Percentiles rank a stretch among this genome's conserved stretches.
These are phyloP conservation scores for Acacia crassicarpa DNA, from an alignment of 306 rosid genomes.

Conservation along the genomic window DNA sequence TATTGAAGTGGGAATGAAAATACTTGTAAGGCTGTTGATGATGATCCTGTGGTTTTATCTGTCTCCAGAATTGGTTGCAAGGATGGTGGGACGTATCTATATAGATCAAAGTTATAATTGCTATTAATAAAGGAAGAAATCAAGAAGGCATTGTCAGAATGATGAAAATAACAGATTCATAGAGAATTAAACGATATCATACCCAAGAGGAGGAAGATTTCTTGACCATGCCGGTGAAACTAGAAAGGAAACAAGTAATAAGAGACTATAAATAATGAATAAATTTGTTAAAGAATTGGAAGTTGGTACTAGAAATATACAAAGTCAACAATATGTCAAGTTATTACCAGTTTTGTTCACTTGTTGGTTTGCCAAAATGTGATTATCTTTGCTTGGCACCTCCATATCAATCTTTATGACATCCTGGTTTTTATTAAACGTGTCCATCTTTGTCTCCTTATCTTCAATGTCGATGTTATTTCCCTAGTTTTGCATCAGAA, in stretches of 20 bases:
- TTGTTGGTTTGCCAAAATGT: slow-evolving; percentile 29
- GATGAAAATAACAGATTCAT: slow-evolving; percentile 26
- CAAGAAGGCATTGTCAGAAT: slow-evolving; percentile 6
- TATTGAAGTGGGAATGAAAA: slow-evolving; percentile 2
- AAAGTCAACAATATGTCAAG: not conserved
- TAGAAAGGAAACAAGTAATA: slow-evolving; percentile 20
- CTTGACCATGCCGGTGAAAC: slow-evolving; percentile 44
- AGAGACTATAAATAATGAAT: slow-evolving; percentile 29
- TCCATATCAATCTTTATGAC: slow-evolving; percentile 41
- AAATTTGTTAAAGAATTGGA: slow-evolving; percentile 20
- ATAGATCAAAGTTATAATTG: slow-evolving; percentile 21
- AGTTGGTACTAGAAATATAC: not conserved
- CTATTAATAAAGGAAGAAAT: slow-evolving; percentile 28
- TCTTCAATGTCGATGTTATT: slow-evolving; percentile 36
- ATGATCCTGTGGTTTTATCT: slow-evolving; percentile 32
- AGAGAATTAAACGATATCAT: slow-evolving; percentile 30
- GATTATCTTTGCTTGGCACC: slow-evolving; percentile 35
- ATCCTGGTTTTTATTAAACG: slow-evolving; percentile 36
- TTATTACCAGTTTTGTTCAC: slow-evolving; percentile 50
- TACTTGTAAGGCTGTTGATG: slow-evolving; percentile 43
- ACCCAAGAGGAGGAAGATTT: slow-evolving; percentile 52
- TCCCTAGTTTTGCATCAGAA: slow-evolving; percentile 41
- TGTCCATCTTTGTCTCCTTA: slow-evolving; percentile 37
- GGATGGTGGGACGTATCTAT: slow-evolving; percentile 42
- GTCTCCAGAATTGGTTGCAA: slow-evolving; percentile 37